Evolutionary conservation across 208 protist genomes (phyloP).

Genomic region (Wallacemonas sp.): DNA sequence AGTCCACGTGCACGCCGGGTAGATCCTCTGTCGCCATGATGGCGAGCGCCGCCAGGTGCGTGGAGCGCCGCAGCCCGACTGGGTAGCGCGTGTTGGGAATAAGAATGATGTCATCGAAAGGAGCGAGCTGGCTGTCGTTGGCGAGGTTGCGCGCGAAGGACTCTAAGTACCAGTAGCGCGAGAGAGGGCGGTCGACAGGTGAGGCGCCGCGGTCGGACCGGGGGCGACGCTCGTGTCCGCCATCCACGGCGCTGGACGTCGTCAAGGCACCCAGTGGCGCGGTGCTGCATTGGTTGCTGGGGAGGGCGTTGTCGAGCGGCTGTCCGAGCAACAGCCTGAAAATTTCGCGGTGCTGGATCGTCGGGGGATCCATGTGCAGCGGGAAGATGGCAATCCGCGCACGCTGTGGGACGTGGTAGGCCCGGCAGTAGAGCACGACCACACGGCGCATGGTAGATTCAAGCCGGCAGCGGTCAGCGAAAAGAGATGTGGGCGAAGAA

Average conservation of each 20-base stretch:
- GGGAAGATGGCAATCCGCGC: slow-evolving; percentile 83
- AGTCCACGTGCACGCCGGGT: slow-evolving; percentile 80
- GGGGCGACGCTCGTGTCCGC: neutral
- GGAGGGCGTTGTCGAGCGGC: slow-evolving; percentile 12
- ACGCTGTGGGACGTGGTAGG: slow-evolving; percentile 28
- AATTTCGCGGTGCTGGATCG: slow-evolving; percentile 75
- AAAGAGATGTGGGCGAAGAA: neutral
- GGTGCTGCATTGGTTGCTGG: no score
- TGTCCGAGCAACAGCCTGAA: slow-evolving; percentile 79
- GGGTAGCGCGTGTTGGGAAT: slow-evolving; percentile 87
- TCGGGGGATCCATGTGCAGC: slow-evolving; percentile 86
- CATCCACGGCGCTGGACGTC: no score
- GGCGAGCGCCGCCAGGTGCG: slow-evolving; percentile 80
- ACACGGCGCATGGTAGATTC: slow-evolving; percentile 4
- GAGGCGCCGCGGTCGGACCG: neutral
- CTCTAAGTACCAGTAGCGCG: slow-evolving; percentile 62
- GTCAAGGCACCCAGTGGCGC: no score
- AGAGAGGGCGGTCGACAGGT: neutral
- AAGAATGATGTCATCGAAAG: slow-evolving; percentile 86
- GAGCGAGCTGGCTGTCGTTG: slow-evolving; percentile 63
- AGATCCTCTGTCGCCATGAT: slow-evolving; percentile 72
- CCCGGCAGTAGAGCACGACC: slow-evolving; percentile 11
- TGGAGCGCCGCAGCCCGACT: slow-evolving; percentile 68
- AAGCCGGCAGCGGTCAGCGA: no score
- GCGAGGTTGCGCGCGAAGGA: slow-evolving; percentile 60